Evolutionary conservation across 2,329 filamentous ascomycete species (phyloP).

Genomic region (Penicillium occitanis): DNA sequence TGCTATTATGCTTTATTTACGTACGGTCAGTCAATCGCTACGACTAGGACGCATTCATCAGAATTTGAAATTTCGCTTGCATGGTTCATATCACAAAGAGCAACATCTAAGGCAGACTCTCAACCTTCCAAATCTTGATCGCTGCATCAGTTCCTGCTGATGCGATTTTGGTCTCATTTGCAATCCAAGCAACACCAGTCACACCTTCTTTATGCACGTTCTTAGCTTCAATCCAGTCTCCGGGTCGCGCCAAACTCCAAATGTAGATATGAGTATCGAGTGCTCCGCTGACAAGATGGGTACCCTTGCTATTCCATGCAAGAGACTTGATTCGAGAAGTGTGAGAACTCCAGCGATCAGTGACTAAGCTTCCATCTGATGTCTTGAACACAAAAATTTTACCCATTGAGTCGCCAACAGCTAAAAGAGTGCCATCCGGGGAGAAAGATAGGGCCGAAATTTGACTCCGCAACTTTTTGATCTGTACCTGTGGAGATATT

Average conservation of each 20-base stretch:
- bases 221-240: constrained; percentile 75
- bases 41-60: too few species aligned
- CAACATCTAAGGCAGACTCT: constrained; percentile 46
- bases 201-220: constrained; percentile 98
- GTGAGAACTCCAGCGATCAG: constrained; percentile 75
- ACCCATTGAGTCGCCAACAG: constrained; percentile 77
- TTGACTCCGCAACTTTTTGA: constrained; percentile 67
- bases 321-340: constrained; percentile 66
- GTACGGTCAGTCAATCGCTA: not conserved
- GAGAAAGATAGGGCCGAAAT: constrained; percentile 86
- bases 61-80: not conserved
- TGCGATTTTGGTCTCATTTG: constrained; percentile 64
- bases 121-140: constrained; percentile 81
- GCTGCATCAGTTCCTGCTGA: constrained; percentile 84
- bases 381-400: constrained; percentile 82
- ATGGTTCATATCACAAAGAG: not conserved
- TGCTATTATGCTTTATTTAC: too few species aligned
- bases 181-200: constrained; percentile 79
- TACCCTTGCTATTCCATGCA: constrained; percentile 75
- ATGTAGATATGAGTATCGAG: constrained; percentile 91
- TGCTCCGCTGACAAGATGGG: constrained; percentile 77
- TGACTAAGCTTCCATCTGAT: constrained; percentile 67
- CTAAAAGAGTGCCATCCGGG: constrained; percentile 70
- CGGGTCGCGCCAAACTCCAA: constrained; percentile 83
- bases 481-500: constrained; percentile 55